Evolutionary conservation across 108 stramenopile species (phyloP).

Genomic region (Stephanodiscus minutulus): DNA sequence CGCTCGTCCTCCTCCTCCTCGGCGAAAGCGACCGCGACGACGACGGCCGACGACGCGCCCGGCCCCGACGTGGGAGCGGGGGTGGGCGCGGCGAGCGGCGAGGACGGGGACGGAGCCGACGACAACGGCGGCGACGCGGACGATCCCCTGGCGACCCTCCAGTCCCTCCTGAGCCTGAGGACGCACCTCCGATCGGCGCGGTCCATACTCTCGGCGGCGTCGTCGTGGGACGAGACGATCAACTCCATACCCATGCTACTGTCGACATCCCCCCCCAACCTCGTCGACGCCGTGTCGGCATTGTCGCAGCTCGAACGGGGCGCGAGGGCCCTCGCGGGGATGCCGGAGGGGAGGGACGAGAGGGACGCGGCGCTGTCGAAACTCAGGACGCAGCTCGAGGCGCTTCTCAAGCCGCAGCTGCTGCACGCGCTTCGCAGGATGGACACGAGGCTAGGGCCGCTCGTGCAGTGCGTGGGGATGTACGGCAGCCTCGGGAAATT

Average conservation of each 20-base stretch:
- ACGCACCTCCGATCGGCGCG: conserved; percentile 64
- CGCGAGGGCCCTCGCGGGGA: conserved; percentile 69
- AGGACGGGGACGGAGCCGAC: too few species aligned
- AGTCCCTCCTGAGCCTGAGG: conserved; percentile 74
- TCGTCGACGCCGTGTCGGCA: conserved; percentile 64
- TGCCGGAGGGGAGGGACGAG: conserved; percentile 69
- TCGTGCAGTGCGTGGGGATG: conserved; percentile 78
- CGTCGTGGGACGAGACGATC: conserved; percentile 79
- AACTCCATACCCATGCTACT: conserved; percentile 60
- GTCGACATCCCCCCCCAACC: conserved; percentile 1
- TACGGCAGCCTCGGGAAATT: conserved; percentile 70
- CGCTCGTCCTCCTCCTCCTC: too few species aligned
- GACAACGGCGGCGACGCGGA: neutral
- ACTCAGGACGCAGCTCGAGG: conserved; percentile 66
- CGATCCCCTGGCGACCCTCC: conserved; percentile 56
- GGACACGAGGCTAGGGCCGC: conserved; percentile 70
- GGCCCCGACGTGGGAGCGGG: too few species aligned
- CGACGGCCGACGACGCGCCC: neutral
- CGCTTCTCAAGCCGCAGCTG: conserved; percentile 71
- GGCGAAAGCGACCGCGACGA: too few species aligned
- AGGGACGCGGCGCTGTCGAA: conserved; percentile 54
- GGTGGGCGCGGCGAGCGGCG: too few species aligned
- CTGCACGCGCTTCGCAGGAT: conserved; percentile 75
- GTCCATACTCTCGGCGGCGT: conserved; percentile 73
- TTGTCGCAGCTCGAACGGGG: conserved; percentile 64